Evolutionary conservation across 2,329 filamentous ascomycete species (phyloP), one percentile per base, ranked within the genome.

Genomic region (Aspergillus thermomutatus): DNA sequence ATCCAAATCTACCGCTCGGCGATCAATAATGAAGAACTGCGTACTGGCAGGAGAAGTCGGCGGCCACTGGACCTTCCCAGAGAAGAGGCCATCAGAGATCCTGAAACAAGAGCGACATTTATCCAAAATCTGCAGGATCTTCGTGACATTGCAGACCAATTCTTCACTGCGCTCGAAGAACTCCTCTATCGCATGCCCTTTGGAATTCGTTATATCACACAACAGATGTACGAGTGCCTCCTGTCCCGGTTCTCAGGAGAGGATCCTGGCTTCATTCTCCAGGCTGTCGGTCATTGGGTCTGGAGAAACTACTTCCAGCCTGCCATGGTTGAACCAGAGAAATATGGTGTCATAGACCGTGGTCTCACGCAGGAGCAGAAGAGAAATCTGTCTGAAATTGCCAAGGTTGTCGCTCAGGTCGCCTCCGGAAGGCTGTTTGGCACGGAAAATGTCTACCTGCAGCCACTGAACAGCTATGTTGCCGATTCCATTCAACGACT

Each of bases 1-100:
- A 88, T 97, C 80, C 93, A 97, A 66, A 99, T 99, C 56, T 97
- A 99, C 75, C 86, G 90, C 45, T 94, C 92, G 4, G 88, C 91
- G 14, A 95, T 99, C 77, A 97, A 95, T 77, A 96, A 99, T 66
- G 93, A 97, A 74, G 94, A 99, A 75, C 85, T 99, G 25, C 87
- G 91, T 19, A 99, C 94, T 0, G 94, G 94, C 4, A 86, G 87
- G 62, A 86, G 91, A 21, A 96, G 92, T 71, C 84, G 84, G 50
- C 84, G 94, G 60, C 89, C 87, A 34, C 85, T 91, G 14, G 92
- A 97, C 64, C 88, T 99, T 34, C 89, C 91, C 0, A 86, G 92
- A 60, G 94, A 99, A 71, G 83, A 95, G 64, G 94, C 94, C n/a
- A 97, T 99, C 72, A 88, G 92, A 64, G 94, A 99, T 68, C 88